A percentile compares a stretch with the other conserved stretches of the same genome.
phyloP scores from a whole-genome alignment of 306 rosid species.

The Potentilla sterilis region DNA sequence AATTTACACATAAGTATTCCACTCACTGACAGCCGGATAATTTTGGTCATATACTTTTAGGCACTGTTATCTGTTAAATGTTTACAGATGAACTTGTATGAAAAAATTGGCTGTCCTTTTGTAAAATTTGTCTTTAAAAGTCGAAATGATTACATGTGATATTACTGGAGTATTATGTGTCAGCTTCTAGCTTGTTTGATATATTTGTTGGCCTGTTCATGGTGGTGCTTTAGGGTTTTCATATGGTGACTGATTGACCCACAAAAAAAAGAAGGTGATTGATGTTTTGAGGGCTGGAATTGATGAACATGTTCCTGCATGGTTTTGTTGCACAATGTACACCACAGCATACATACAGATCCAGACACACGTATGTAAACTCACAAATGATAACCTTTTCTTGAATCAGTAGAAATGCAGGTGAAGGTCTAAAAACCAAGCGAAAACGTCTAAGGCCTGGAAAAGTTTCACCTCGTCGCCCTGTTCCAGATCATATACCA shows the following conservation, averaged over 20 bases:
- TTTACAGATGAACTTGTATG: not conserved
- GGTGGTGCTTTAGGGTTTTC: not conserved
- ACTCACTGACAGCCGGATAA: not conserved
- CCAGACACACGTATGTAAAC: not conserved
- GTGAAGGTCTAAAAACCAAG: conserved; percentile 44
- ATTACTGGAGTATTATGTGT: not conserved
- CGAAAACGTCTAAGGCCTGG: conserved; percentile 76
- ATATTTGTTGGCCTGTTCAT: not conserved
- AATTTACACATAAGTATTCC: not conserved
- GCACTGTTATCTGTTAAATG: not conserved
- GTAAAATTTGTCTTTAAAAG: not conserved
- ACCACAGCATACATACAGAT: not conserved
- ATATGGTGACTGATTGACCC: not conserved
- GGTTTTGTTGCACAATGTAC: not conserved
- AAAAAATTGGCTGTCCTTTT: not conserved
- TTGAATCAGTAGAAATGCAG: conserved; percentile 52
- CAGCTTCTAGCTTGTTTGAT: conserved; percentile 10
- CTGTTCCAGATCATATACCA: conserved; percentile 64
- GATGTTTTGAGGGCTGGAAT: conserved; percentile 9
- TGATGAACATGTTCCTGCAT: not conserved
- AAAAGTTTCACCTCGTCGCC: conserved; percentile 66
- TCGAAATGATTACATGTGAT: not conserved
- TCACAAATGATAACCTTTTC: conserved; percentile 23
- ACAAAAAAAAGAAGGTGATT: not conserved
- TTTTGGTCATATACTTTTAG: not conserved